Evolutionary conservation across 208 protist species (phyloP), one percentile per base, ranked within the genome.

Genomic region (Leishmania tarentolae): DNA sequence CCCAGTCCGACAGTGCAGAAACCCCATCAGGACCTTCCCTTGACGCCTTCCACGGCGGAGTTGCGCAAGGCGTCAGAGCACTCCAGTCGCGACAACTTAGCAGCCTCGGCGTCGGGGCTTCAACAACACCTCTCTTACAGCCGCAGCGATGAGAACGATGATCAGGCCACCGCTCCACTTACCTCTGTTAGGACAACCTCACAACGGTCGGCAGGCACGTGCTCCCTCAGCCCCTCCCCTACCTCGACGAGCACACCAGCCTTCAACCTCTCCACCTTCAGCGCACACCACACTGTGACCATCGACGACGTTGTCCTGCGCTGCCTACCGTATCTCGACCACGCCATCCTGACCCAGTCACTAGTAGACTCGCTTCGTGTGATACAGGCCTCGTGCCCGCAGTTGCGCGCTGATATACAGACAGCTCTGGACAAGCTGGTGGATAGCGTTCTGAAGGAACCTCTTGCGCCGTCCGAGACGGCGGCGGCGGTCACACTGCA

Each of bases 291-390:
- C 31, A 81, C 65, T 52, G 72, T 85, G 72, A 88, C 80, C 61
- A 88, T 95, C 37, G 92, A 92, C 76, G 88, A 92, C 69, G 81
- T 97, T 52, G 88, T 97, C 1, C 86, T 87, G 56, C 93, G 91
- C 44, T 96, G 92, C 75, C 78, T 98, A 72, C 88, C 91, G 28
- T 85, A 90, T 63, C 81, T 98, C 56, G 74, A 71, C 63, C 82
- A 90, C 76, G 95, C 93, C 37, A 80, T 88, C 50, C 88, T 98
- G 44, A 93, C 92, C 17, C 84, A 79, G 35, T 65, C 91, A 42
- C 88, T 98, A 46, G 92, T 97, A 17, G 68, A 84, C 17, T 92
- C 92, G 78, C 81, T 94, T 19, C 73, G 81, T 44, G 78, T 84
- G 21, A 89, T 98, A 24, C 87, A 95, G 81, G 63, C 86, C 68